Percentiles rank a stretch among this genome's conserved stretches.
phyloP scores from a whole-genome alignment of 768 basidiomycete genomes.

The Mycena galopus region DNA sequence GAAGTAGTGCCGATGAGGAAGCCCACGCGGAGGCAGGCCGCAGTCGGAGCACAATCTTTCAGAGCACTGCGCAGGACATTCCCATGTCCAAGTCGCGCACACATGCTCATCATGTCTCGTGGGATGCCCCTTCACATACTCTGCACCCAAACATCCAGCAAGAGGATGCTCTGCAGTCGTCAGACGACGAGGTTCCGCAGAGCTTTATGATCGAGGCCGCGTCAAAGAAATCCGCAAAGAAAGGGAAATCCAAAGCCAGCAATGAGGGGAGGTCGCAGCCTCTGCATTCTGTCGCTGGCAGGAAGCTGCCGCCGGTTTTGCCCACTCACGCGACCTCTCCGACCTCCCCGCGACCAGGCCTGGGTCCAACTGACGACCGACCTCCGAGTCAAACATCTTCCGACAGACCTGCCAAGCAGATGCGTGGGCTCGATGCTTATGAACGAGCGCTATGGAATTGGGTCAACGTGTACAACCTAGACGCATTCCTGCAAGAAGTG shows the following conservation, averaged over 20 bases:
- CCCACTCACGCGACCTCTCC: slow-evolving; percentile 50
- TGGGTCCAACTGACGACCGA: slow-evolving; percentile 39
- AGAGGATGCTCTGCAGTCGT: slow-evolving; percentile 73
- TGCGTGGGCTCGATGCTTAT: slow-evolving; percentile 83
- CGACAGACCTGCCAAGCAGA: slow-evolving; percentile 56
- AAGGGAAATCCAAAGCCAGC: slow-evolving; percentile 43
- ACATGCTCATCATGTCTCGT: slow-evolving; percentile 68
- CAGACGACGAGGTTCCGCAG: slow-evolving; percentile 88
- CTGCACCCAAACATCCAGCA: slow-evolving; percentile 81
- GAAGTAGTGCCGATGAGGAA: slow-evolving; percentile 57
- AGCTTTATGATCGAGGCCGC: slow-evolving; percentile 88
- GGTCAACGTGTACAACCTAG: slow-evolving; percentile 98
- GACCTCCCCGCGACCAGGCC: slow-evolving; percentile 12
- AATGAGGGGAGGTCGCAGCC: slow-evolving; percentile 58
- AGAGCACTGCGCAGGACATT: slow-evolving; percentile 43
- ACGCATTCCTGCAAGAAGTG: slow-evolving; percentile 94
- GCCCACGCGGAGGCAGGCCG: slow-evolving; percentile 77
- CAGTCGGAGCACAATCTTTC: slow-evolving; percentile 54
- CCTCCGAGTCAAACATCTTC: slow-evolving; percentile 44
- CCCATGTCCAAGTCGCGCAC: slow-evolving; percentile 49
- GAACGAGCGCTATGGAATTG: slow-evolving; percentile 98
- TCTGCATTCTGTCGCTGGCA: slow-evolving; percentile 62
- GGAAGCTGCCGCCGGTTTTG: slow-evolving; percentile 56
- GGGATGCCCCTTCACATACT: slow-evolving; percentile 60
- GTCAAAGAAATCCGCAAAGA: slow-evolving; percentile 53